Evolutionary conservation across 78 protist species (phyloP).

Genomic region (Acrasis kona): DNA sequence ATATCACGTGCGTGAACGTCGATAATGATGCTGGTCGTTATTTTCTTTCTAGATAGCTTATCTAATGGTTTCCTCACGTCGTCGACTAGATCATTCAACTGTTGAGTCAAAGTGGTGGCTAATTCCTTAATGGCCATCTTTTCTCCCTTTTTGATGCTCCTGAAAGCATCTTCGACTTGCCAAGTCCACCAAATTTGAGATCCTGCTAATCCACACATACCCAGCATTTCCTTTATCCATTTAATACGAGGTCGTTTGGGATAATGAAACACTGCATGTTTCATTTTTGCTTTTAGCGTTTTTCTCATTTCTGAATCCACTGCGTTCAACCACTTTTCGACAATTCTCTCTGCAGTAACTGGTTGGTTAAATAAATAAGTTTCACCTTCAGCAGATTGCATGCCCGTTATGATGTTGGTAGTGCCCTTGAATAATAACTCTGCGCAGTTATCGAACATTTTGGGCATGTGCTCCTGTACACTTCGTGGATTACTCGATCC

Average conservation of each 20-base stretch:
- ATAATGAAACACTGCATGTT: constrained; percentile 66
- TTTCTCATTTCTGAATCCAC: constrained; percentile 59
- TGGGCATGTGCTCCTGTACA: constrained; percentile 82
- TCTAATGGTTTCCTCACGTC: constrained; percentile 16
- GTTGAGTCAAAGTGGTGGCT: constrained; percentile 9
- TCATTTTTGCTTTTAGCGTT: constrained; percentile 44
- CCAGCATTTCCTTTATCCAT: constrained; percentile 50
- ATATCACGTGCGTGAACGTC: constrained; percentile 88
- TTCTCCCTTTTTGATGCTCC: constrained; percentile 46
- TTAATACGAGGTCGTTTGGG: constrained; percentile 26
- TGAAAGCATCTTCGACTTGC: constrained; percentile 73
- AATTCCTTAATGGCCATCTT: constrained; percentile 39
- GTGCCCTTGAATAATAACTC: constrained; percentile 31
- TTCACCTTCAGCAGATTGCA: constrained; percentile 71
- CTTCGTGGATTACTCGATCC: constrained; percentile 44
- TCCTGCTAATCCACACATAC: constrained; percentile 52
- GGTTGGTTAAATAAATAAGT: constrained; percentile 20
- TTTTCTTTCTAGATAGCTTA: constrained; percentile 35
- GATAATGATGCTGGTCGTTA: constrained; percentile 72
- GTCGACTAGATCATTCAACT: constrained; percentile 45
- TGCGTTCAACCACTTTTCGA: constrained; percentile 77
- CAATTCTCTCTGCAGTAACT: constrained; percentile 54
- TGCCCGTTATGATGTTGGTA: constrained; percentile 24
- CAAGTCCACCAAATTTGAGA: constrained; percentile 90
- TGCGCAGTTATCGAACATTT: constrained; percentile 66